Percentiles rank a stretch among this genome's conserved stretches.
These are phyloP conservation scores for Mucuna pruriens DNA, from an alignment of 306 rosid genomes.

Conservation along the genomic window DNA sequence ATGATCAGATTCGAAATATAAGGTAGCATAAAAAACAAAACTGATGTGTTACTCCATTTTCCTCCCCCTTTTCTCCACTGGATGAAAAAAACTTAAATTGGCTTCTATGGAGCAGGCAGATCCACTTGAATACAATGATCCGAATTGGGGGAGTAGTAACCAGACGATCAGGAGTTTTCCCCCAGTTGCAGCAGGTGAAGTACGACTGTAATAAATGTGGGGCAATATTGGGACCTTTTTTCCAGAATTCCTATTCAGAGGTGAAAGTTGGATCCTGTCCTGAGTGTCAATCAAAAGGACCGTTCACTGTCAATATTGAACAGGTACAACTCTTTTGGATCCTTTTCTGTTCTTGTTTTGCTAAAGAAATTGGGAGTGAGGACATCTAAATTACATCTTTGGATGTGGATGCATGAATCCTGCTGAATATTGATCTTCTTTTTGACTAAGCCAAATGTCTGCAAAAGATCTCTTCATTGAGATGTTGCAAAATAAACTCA, in stretches of 20 bases:
- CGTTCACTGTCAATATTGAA: slow-evolving; percentile 90
- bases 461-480: neutral
- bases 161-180: slow-evolving; percentile 96
- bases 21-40: slow-evolving; percentile 53
- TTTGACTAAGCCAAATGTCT: neutral
- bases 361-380: neutral
- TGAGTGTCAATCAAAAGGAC: slow-evolving; percentile 96
- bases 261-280: slow-evolving; percentile 99
- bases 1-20: slow-evolving; percentile 96
- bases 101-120: slow-evolving; percentile 65
- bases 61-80: neutral
- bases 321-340: slow-evolving; percentile 60
- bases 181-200: slow-evolving; percentile 98
- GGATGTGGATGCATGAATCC: neutral
- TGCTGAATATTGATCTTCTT: neutral
- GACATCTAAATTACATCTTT: neutral
- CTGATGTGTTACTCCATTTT: neutral
- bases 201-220: slow-evolving; percentile 97
- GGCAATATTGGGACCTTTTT: slow-evolving; percentile 86
- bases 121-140: slow-evolving; percentile 97
- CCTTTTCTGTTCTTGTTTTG: neutral
- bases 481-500: neutral
- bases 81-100: slow-evolving; percentile 7
- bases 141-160: slow-evolving; percentile 99
- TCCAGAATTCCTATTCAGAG: slow-evolving; percentile 96